Conservation (phyloP, 2,329 filamentous ascomycete genomes). For the Aspergillus amoenus region DNA sequence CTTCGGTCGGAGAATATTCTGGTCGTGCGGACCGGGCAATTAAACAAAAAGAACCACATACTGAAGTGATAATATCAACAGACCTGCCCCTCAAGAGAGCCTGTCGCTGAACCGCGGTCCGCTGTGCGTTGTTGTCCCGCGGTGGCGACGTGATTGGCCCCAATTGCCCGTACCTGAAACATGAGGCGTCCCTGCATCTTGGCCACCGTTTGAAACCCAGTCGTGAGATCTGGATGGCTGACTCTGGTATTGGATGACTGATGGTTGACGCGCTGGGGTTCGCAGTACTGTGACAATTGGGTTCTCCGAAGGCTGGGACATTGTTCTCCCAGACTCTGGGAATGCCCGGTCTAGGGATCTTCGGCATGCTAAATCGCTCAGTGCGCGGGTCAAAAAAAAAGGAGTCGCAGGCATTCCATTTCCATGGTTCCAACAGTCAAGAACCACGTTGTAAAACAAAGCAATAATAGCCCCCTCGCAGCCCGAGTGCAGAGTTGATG, state of each 20-base stretch:
- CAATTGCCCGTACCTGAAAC: neutral
- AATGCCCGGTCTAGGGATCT: neutral
- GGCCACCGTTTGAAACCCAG: neutral
- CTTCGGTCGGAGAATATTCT: neutral
- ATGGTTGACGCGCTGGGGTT: too few species aligned
- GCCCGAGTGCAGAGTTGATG: too few species aligned
- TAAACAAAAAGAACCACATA: neutral
- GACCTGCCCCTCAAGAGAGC: neutral
- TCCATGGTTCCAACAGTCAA: neutral
- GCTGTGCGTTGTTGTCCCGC: neutral
- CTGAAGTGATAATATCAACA: neutral
- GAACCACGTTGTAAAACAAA: neutral
- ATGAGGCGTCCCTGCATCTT: conserved; percentile 2
- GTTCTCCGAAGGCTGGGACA: neutral
- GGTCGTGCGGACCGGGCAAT: too few species aligned
- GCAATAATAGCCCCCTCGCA: neutral
- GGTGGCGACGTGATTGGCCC: neutral
- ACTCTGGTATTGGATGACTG: too few species aligned
- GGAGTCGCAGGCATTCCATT: neutral
- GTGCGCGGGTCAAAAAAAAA: neutral
- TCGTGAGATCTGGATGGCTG: neutral
- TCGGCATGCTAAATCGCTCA: conserved; percentile 2
- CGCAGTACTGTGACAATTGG: neutral
- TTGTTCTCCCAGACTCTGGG: neutral
- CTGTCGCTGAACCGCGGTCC: neutral